Evolutionary conservation across 257 asterid genomes (phyloP).

Genomic region (Pogostemon cablin): DNA sequence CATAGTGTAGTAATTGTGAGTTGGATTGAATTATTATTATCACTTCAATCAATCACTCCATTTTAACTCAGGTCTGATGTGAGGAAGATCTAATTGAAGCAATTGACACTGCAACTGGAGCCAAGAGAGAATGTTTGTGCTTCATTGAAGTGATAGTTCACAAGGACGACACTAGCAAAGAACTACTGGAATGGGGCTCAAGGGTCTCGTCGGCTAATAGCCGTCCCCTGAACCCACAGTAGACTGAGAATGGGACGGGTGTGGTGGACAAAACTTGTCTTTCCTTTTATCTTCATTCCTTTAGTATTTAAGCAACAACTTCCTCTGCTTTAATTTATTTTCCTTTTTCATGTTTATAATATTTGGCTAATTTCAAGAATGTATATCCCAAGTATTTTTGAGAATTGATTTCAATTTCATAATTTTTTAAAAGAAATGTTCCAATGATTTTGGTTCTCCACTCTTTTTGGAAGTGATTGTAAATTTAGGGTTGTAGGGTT

Average conservation of each 20-base stretch:
- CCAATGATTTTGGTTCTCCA: too few species aligned
- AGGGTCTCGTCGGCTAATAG: constrained; percentile 70
- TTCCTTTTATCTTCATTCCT: background rate
- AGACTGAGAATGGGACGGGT: background rate
- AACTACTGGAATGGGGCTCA: constrained; percentile 80
- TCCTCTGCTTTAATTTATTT: too few species aligned
- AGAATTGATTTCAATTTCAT: too few species aligned
- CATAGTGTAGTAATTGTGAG: background rate
- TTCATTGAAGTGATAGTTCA: constrained; percentile 71
- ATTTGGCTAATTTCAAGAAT: too few species aligned
- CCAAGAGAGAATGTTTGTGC: constrained; percentile 57
- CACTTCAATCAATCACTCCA: background rate
- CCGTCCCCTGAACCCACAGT: constrained; percentile 74
- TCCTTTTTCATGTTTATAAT: too few species aligned
- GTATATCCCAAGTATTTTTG: too few species aligned
- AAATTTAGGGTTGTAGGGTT: too few species aligned
- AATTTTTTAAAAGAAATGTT: too few species aligned
- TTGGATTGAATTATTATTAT: background rate
- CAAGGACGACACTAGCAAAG: constrained; percentile 75
- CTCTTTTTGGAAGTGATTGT: too few species aligned
- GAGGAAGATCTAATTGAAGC: constrained; percentile 68
- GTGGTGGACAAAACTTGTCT: background rate
- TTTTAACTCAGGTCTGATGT: constrained; percentile 40
- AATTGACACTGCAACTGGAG: constrained; percentile 52
- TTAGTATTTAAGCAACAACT: background rate